Percentiles rank a stretch among this genome's conserved stretches.
Evolutionary conservation across 2,329 filamentous ascomycete genomes (phyloP).

Genomic region (Onygenales sp.): DNA sequence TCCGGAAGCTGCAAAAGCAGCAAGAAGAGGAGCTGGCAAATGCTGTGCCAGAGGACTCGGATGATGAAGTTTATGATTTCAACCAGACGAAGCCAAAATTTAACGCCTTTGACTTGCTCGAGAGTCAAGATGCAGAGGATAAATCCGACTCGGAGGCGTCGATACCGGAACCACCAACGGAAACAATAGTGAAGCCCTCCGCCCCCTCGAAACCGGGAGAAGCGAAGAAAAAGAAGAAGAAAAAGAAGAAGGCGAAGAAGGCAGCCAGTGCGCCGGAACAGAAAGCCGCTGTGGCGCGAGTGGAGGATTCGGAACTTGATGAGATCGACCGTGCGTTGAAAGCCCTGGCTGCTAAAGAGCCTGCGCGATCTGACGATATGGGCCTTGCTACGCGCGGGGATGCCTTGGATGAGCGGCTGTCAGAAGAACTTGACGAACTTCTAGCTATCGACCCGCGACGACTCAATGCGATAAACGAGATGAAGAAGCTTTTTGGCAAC

Average conservation of each 20-base stretch:
- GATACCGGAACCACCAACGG: slow-evolving; percentile 9
- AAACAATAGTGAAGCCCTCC: slow-evolving; percentile 8
- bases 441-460: slow-evolving; percentile 59
- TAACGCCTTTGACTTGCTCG: slow-evolving; percentile 47
- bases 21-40: slow-evolving; percentile 37
- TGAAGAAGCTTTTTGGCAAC: slow-evolving; percentile 65
- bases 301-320: slow-evolving; percentile 37
- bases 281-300: slow-evolving; percentile 9
- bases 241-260: slow-evolving; percentile 40
- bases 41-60: slow-evolving; percentile 25
- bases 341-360: slow-evolving; percentile 42
- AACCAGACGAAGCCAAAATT: slow-evolving; percentile 31
- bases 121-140: slow-evolving; percentile 24
- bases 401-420: not conserved
- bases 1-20: slow-evolving; percentile 55
- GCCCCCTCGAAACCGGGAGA: slow-evolving; percentile 43
- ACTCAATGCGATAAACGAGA: slow-evolving; percentile 82
- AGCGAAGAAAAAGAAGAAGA: slow-evolving; percentile 56
- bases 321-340: slow-evolving; percentile 59
- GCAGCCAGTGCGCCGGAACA: slow-evolving; percentile 15
- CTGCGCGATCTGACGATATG: slow-evolving; percentile 6
- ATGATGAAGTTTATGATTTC: slow-evolving; percentile 30
- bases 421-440: slow-evolving; percentile 40
- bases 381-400: not conserved
- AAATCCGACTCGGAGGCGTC: slow-evolving; percentile 24